Base-by-base conservation (phyloP, 2,329 filamentous ascomycete species). In the Zalaria obscura region DNA sequence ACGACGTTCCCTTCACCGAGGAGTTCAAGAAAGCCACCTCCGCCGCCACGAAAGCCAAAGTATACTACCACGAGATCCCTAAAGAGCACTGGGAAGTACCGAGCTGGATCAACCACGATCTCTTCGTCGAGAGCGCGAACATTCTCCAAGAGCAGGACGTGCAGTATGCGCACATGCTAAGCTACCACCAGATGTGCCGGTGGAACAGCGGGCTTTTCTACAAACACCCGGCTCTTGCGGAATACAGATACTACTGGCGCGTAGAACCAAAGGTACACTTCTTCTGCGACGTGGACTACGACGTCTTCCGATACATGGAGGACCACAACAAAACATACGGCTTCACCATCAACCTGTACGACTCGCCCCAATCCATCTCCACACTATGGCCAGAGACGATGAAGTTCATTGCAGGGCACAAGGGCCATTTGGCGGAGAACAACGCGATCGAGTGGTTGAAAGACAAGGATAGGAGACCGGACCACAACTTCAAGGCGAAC, bases 171-270 rank as follows among this genome's bases (percentile, higher is more conserved):
- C 73, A 78, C 52, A 84, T 83, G 70, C 65, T 84, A 41, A 94
- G 87, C 38, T 98, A 98, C 66, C 89, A 96, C 64, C 83, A 96
- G 59, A 98, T 98, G 91, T 98, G 91, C 60, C 80, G 91, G 43
- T 98, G 91, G 91, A 98, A 98, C 67, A 93, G 84, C 56, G 91
- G 91, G 56, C 73, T 96, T 63, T 98, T 98, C 71, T 95, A 94
- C 70, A 87, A 91, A 58, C 91, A 98, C 62, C 86, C 87, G 0
- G 88, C 87, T 0, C 75, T 98, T 43, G 70, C 78, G 49, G 65
- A 91, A 53, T 77, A 75, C 48, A 83, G 86, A 51, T 98, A 85
- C 70, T 98, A 98, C 71, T 98, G 91, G 91, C 84, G 91, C 44
- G 91, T 98, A 38, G 91, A 98, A 61, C 91, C 91, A 40, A 94